Base-by-base conservation (phyloP, 192 early-diverging fungal species). In the Backusella westeae region DNA sequence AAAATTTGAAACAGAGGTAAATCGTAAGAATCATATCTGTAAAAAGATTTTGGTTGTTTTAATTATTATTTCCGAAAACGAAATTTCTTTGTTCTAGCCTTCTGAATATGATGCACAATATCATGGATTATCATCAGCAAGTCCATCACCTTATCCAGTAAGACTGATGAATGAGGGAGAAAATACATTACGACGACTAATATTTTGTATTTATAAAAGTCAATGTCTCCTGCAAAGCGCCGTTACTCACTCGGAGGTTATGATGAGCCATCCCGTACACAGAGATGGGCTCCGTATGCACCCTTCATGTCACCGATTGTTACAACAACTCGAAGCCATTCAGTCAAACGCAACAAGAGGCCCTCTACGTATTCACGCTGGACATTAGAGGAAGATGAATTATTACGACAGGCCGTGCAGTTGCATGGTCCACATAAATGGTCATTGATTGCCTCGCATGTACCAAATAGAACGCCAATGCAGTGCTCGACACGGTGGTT, bases 401-500 rank as follows among this genome's bases (percentile, higher is more conserved):
- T 80, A 41, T 66, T 86, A 52, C 53, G 81, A 69, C 75, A 76
- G 8, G 85, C 85, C 9, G 81, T 86, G n/a, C 71, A 52, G 19
- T 66, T 84, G 8, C 81, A 86, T 73, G 85, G 85, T 1, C 83
- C 85, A 59, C 81, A 84, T 69, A 84, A 84, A 70, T 86, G 85
- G 85, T 84, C 85, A 15, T 70, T 84, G 32, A 82, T 86, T 41
- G 85, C 85, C 21, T 73, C 85, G 12, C 85, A 86, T 32, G 81
- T 86, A 21, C 85, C 85, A 1, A 86, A 86, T 75, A 75, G 85
- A 49, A 86, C 83, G 17, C 85, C 85, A 1, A 86, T 86, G 85
- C 85, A 86, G 75, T 86, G 85, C 69, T 86, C 85, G 4, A 86
- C 85, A 4, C 76, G 85, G 12, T 86, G 83, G 83, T 76, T 86